Evolutionary conservation across 2,329 filamentous ascomycete genomes (phyloP).

Genomic region (Xylaria arbuscula): DNA sequence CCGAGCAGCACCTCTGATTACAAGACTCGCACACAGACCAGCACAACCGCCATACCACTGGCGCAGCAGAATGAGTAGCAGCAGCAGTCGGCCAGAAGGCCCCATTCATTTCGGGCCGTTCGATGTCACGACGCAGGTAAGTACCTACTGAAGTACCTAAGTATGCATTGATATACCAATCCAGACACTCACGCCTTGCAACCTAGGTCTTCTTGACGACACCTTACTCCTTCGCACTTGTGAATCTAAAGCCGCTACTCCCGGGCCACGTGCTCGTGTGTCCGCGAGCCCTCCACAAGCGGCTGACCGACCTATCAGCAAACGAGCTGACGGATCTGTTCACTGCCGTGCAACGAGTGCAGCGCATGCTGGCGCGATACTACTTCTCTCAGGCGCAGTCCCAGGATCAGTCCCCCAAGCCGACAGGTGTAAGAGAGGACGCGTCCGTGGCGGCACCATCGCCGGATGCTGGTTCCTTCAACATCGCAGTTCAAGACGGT

Average conservation of each 20-base stretch:
- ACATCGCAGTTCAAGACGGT: slow-evolving; percentile 95
- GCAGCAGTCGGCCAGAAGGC: slow-evolving; percentile 25
- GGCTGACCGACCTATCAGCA: slow-evolving; percentile 78
- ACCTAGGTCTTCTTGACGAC: slow-evolving; percentile 87
- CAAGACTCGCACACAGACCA: slow-evolving; percentile 16
- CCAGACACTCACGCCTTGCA: background rate
- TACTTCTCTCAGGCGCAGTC: slow-evolving; percentile 57
- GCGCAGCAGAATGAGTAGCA: slow-evolving; percentile 24
- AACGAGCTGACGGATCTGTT: slow-evolving; percentile 86
- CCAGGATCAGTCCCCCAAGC: background rate
- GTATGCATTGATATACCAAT: background rate
- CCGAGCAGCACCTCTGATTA: background rate
- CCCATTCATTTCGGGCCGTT: slow-evolving; percentile 78
- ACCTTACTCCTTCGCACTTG: slow-evolving; percentile 82
- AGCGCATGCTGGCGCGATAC: slow-evolving; percentile 74
- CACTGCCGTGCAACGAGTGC: slow-evolving; percentile 83
- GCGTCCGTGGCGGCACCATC: slow-evolving; percentile 60
- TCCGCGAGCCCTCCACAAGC: slow-evolving; percentile 74
- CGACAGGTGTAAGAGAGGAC: background rate
- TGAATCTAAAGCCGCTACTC: slow-evolving; percentile 94
- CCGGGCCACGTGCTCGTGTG: slow-evolving; percentile 94
- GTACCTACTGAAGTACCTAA: slow-evolving; percentile 37
- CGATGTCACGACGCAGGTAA: slow-evolving; percentile 78
- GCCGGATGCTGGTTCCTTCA: slow-evolving; percentile 77
- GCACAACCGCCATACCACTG: slow-evolving; percentile 1